phyloP scores from a whole-genome alignment of 2,329 filamentous ascomycete genomes.

The Leptographium procerum region DNA sequence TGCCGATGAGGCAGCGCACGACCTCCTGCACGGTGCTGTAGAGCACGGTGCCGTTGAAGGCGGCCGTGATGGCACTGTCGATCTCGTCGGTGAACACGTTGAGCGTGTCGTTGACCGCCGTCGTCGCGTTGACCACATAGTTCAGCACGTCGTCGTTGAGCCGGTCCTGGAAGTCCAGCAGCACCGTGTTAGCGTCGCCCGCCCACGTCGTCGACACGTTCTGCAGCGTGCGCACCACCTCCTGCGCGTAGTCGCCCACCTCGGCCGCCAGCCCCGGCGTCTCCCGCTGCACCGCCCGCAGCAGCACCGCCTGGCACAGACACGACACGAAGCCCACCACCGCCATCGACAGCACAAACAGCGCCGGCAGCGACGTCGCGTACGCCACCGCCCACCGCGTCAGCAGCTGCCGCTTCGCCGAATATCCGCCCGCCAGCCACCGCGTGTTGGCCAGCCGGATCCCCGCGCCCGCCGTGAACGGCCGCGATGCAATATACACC shows the following conservation, averaged over 20 bases:
- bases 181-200: conserved; percentile 59
- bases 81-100: conserved; percentile 73
- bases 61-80: conserved; percentile 57
- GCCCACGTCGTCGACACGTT: conserved; percentile 70
- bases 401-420: conserved; percentile 54
- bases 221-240: conserved; percentile 62
- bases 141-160: conserved; percentile 79
- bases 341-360: conserved; percentile 79
- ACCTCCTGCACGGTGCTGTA: conserved; percentile 68
- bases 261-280: conserved; percentile 63
- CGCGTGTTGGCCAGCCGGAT: conserved; percentile 58
- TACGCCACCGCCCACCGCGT: conserved; percentile 79
- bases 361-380: conserved; percentile 68
- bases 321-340: conserved; percentile 74
- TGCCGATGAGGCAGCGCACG: conserved; percentile 72
- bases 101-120: conserved; percentile 73
- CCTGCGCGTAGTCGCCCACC: conserved; percentile 67
- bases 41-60: conserved; percentile 74
- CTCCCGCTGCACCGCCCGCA: conserved; percentile 60
- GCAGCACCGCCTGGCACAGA: conserved; percentile 70
- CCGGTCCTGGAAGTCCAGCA: conserved; percentile 40
- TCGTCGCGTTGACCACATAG: conserved; percentile 76
- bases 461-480: conserved; percentile 61
- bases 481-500: conserved; percentile 76
- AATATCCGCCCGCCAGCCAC: conserved; percentile 16